Conservation (phyloP, 2,329 filamentous ascomycete species). For the Hymenoscyphus repandus region DNA sequence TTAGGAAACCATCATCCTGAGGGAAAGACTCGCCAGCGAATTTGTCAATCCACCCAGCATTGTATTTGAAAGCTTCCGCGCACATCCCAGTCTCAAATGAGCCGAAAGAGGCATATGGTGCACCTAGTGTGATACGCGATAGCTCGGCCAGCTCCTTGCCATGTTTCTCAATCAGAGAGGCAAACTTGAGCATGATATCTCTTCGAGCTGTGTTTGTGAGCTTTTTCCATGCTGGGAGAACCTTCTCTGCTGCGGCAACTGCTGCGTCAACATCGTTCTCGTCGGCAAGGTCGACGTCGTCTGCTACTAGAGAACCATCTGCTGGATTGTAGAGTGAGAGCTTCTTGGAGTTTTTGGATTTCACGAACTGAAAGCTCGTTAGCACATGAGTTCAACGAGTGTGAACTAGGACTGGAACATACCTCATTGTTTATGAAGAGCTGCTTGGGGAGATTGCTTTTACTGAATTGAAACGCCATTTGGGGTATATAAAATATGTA, state of each 20-base stretch:
- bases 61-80: slow-evolving; percentile 30
- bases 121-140: slow-evolving; percentile 42
- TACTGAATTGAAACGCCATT: slow-evolving; percentile 30
- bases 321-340: slow-evolving; percentile 45
- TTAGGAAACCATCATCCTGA: slow-evolving; percentile 41
- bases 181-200: slow-evolving; percentile 40
- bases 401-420: neutral
- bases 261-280: slow-evolving; percentile 41
- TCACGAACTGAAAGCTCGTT: slow-evolving; percentile 17
- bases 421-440: slow-evolving; percentile 49
- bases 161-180: slow-evolving; percentile 37
- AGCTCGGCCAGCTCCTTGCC: slow-evolving; percentile 34
- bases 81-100: slow-evolving; percentile 36
- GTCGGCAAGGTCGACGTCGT: slow-evolving; percentile 38
- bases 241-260: slow-evolving; percentile 39
- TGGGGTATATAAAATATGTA: neutral
- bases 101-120: slow-evolving; percentile 40
- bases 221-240: slow-evolving; percentile 42
- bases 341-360: slow-evolving; percentile 40
- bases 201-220: slow-evolving; percentile 34
- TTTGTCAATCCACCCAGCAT: slow-evolving; percentile 36
- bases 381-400: neutral
- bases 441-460: slow-evolving; percentile 34
- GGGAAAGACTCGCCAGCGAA: slow-evolving; percentile 36
- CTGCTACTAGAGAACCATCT: slow-evolving; percentile 43